Evolutionary conservation across 2,329 filamentous ascomycete genomes (phyloP).

Genomic region (Arthrobotrys pseudoclavata): DNA sequence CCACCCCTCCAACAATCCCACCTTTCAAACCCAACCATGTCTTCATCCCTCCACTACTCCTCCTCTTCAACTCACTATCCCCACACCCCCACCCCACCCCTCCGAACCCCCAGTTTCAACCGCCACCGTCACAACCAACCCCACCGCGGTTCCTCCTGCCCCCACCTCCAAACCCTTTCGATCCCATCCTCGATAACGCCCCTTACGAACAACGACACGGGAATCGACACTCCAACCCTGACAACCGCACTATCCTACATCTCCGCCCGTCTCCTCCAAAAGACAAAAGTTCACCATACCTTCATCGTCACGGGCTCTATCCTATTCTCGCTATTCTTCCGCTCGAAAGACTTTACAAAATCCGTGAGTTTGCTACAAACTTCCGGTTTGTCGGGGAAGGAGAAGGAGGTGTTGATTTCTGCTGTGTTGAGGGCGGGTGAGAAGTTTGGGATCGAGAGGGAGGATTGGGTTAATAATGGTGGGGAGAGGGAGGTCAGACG

Average conservation of each 20-base stretch:
- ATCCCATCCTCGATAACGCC: neutral
- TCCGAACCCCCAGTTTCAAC: constrained; percentile 17
- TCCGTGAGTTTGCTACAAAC: constrained; percentile 45
- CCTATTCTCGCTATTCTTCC: constrained; percentile 55
- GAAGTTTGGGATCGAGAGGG: constrained; percentile 49
- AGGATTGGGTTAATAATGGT: constrained; percentile 51
- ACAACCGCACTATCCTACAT: constrained; percentile 50
- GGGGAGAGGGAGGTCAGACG: constrained; percentile 36
- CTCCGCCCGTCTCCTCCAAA: constrained; percentile 44
- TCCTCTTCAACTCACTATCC: constrained; percentile 28
- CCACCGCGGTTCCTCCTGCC: neutral
- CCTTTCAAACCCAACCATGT: constrained; percentile 12
- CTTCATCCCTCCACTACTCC: constrained; percentile 15
- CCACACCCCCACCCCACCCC: constrained; percentile 30
- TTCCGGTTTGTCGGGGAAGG: constrained; percentile 16
- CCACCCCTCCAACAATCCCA: neutral
- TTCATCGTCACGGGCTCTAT: constrained; percentile 47
- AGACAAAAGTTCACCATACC: constrained; percentile 59
- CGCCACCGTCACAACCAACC: neutral
- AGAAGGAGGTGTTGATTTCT: constrained; percentile 41
- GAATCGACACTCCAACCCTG: constrained; percentile 51
- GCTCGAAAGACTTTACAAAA: constrained; percentile 15
- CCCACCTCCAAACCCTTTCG: neutral
- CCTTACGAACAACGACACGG: neutral
- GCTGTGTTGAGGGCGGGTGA: constrained; percentile 20